Conservation (phyloP, 768 basidiomycete genomes). For the Boletus eberwhitei region DNA sequence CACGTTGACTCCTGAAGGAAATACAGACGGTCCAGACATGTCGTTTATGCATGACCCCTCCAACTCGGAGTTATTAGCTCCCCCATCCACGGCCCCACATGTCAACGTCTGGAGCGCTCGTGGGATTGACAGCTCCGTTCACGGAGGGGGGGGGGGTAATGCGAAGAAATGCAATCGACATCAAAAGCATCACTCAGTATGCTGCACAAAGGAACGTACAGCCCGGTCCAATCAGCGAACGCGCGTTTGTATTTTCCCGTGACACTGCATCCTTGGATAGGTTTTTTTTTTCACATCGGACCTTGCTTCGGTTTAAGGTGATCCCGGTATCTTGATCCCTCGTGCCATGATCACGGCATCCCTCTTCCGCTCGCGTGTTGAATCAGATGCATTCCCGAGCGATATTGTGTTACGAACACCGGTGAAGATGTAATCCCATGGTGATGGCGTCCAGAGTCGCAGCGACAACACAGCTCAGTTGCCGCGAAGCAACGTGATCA, state of each 20-base stretch:
- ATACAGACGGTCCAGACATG: no score
- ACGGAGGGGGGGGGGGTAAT: neutral
- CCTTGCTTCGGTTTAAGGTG: neutral
- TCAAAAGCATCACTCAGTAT: neutral
- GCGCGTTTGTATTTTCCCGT: neutral
- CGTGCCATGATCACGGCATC: neutral
- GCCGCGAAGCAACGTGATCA: slow-evolving; percentile 1
- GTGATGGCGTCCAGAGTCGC: neutral
- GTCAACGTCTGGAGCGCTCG: neutral
- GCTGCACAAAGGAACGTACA: no score
- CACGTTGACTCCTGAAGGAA: no score
- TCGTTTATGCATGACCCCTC: neutral
- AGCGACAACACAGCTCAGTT: neutral
- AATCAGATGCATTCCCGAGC: neutral
- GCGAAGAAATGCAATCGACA: neutral
- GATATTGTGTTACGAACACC: neutral
- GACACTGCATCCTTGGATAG: no score
- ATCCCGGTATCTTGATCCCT: neutral
- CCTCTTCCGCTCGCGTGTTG: neutral
- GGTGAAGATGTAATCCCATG: neutral
- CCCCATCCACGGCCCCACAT: neutral
- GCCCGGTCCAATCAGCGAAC: neutral
- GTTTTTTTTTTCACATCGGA: neutral
- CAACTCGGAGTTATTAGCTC: neutral
- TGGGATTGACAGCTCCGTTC: neutral